Percentiles rank a stretch among this genome's conserved stretches.
phyloP scores from a whole-genome alignment of 768 basidiomycete genomes.

The Lentinula raphanica region DNA sequence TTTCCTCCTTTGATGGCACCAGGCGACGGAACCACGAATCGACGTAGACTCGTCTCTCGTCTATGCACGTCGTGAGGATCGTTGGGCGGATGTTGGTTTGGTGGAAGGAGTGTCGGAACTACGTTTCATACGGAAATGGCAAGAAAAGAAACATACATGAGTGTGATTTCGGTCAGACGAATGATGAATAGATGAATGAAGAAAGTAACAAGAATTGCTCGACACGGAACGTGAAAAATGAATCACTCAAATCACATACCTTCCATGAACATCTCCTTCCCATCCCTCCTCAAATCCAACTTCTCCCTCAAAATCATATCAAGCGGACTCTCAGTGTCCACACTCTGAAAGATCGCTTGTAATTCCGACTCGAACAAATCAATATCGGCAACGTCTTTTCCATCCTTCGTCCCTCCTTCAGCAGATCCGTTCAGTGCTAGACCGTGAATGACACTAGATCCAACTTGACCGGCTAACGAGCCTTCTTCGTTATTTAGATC shows the following conservation, averaged over 20 bases:
- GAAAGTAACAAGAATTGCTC: too few relatives aligned
- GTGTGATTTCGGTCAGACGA: neutral
- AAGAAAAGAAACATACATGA: too few relatives aligned
- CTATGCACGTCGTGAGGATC: slow-evolving; percentile 24
- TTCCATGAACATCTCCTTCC: slow-evolving; percentile 45
- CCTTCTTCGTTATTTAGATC: neutral
- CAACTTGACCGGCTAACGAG: neutral
- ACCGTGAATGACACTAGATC: neutral
- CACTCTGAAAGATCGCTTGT: neutral
- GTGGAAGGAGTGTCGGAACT: slow-evolving; percentile 57
- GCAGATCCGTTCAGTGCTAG: too few relatives aligned
- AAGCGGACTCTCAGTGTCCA: slow-evolving; percentile 18
- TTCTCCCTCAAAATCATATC: slow-evolving; percentile 49
- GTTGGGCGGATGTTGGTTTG: slow-evolving; percentile 39
- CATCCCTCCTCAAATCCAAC: slow-evolving; percentile 42
- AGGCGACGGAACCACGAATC: neutral
- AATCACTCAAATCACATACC: slow-evolving; percentile 29
- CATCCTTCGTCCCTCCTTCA: neutral
- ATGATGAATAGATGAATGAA: too few relatives aligned
- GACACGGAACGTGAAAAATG: too few relatives aligned
- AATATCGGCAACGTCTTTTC: neutral
- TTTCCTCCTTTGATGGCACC: neutral
- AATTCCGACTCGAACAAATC: neutral
- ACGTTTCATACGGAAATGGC: too few relatives aligned
- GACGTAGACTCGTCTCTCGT: slow-evolving; percentile 16